Percentiles rank a stretch among this genome's conserved stretches.
These are phyloP conservation scores for Tetrahymena borealis DNA, from an alignment of 73 alveolate genomes.

Conservation along the genomic window DNA sequence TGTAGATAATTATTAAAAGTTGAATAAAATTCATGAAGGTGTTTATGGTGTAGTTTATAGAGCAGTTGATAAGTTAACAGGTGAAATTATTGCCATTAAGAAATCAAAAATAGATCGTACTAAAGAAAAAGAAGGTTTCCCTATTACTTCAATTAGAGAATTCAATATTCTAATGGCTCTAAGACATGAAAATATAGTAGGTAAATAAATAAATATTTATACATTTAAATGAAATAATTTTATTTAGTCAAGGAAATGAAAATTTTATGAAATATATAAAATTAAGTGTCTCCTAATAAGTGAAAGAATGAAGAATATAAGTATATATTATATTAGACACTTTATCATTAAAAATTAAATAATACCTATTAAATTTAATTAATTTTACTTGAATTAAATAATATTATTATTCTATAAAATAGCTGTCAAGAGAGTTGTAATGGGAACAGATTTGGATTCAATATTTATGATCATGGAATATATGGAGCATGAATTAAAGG, in stretches of 20 bases:
- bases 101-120: slow-evolving; percentile 66
- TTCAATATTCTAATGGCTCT: slow-evolving; percentile 75
- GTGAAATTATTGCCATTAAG: slow-evolving; percentile 78
- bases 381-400: not conserved
- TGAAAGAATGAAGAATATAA: too few species aligned
- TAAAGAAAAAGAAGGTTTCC: slow-evolving; percentile 93
- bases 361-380: not conserved
- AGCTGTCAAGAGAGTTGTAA: slow-evolving; percentile 66
- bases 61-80: slow-evolving; percentile 70
- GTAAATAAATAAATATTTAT: not conserved
- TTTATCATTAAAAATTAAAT: too few species aligned
- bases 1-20: slow-evolving; percentile 44
- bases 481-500: slow-evolving; percentile 89
- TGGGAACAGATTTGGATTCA: slow-evolving; percentile 59
- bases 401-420: not conserved
- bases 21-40: slow-evolving; percentile 79
- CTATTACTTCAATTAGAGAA: slow-evolving; percentile 93
- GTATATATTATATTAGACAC: too few species aligned
- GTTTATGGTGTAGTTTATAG: slow-evolving; percentile 92
- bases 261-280: too few species aligned
- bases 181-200: slow-evolving; percentile 83
- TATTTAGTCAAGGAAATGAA: too few species aligned
- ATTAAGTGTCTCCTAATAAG: too few species aligned
- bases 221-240: slow-evolving; percentile 67
- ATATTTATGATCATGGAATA: slow-evolving; percentile 89